These are phyloP conservation scores for Ecytonucleospora hepatopenaei DNA, from an alignment of 371 early-diverging fungal genomes.

Conservation along the genomic window DNA sequence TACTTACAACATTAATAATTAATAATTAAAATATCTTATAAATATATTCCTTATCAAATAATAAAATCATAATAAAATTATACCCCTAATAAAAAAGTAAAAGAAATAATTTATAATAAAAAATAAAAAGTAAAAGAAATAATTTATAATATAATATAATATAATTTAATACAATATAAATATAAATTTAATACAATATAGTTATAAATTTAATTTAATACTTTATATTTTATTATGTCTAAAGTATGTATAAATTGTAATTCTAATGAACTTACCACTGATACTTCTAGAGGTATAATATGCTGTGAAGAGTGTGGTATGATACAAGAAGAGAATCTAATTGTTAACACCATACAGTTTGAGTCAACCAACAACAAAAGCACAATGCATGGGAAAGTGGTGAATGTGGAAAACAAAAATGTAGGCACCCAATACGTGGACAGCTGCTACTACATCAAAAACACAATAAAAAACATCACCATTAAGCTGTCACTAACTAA, in stretches of 20 bases:
- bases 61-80: too few species aligned
- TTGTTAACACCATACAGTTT: slow-evolving; percentile 82
- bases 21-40: too few species aligned
- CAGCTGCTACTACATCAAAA: slow-evolving; percentile 41
- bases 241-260: slow-evolving; percentile 52
- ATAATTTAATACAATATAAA: too few species aligned
- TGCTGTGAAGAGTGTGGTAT: slow-evolving; percentile 57
- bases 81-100: too few species aligned
- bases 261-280: slow-evolving; percentile 40
- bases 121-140: too few species aligned
- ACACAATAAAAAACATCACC: slow-evolving; percentile 47
- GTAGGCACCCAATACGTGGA: slow-evolving; percentile 41
- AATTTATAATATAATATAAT: too few species aligned
- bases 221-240: too few species aligned
- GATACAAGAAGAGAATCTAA: slow-evolving; percentile 84
- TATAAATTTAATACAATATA: too few species aligned
- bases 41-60: too few species aligned
- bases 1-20: too few species aligned
- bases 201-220: too few species aligned
- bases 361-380: slow-evolving; percentile 60
- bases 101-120: too few species aligned
- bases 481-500: slow-evolving; percentile 57
- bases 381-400: slow-evolving; percentile 52
- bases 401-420: slow-evolving; percentile 40
- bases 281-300: slow-evolving; percentile 44